Evolutionary conservation across 768 basidiomycete genomes (phyloP).

Genomic region (Phaeolepiota aurea): DNA sequence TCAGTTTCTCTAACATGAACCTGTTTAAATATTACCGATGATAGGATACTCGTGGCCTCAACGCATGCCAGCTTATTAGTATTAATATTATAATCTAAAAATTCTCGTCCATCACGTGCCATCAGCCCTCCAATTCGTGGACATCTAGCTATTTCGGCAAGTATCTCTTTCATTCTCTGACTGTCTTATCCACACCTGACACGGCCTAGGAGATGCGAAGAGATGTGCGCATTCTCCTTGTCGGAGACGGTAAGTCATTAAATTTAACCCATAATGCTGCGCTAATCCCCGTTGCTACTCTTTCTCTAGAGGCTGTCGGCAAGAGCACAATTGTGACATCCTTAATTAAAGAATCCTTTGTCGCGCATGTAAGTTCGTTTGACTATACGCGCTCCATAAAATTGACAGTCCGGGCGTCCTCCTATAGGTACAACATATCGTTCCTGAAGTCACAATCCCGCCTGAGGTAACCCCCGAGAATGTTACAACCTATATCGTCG

Average conservation of each 20-base stretch:
- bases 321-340: conserved; percentile 97
- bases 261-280: conserved; percentile 2
- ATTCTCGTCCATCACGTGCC: no score
- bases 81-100: no score
- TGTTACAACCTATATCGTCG: conserved; percentile 96
- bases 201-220: conserved; percentile 52
- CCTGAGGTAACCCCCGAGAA: conserved; percentile 97
- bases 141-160: no score
- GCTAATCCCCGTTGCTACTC: conserved; percentile 9
- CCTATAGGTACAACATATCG: conserved; percentile 84
- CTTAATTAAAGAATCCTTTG: conserved; percentile 92
- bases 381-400: no score
- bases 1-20: no score
- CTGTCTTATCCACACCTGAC: not conserved
- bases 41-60: no score
- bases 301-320: conserved; percentile 84
- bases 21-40: no score
- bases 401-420: no score
- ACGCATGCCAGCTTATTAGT: no score
- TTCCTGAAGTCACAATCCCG: conserved; percentile 97
- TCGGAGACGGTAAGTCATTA: conserved; percentile 73
- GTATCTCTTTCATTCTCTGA: not conserved
- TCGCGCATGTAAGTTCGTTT: conserved; percentile 58
- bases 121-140: no score
- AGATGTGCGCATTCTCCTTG: conserved; percentile 90